Evolutionary conservation across 345 rosid species (phyloP), one percentile per base, ranked within the genome.

Genomic region (Pugionium dolabratum): DNA sequence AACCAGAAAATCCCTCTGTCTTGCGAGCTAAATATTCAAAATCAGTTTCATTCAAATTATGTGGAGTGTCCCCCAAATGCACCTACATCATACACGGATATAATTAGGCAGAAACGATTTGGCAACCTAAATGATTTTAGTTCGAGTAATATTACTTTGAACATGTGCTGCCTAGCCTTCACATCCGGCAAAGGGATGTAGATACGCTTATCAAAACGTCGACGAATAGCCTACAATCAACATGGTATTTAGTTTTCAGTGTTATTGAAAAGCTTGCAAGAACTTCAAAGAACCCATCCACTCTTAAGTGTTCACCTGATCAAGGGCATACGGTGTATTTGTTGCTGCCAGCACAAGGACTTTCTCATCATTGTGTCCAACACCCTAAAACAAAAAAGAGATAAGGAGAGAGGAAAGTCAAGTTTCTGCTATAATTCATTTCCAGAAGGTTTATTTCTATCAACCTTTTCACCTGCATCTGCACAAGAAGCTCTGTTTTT

Each of bases 261-360:
- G 37, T 60, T 41, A 9, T 31, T 64, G n/a, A 37, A 10, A 30
- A 29, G 32, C 45, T 57, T 35, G 55, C 63, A 35, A 52, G 8
- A 25, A 65, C 62, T 57, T 51, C 34, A 33, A 28, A 39, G 6
- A 59, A 53, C 64, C 40, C 9, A 66, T 28, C 32, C 27, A 57
- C 51, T 37, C 9, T 40, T 10, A 46, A 40, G 58, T 10, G 48
- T 51, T 74, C 44, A 82, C 97, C 86, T 88, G 97, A 86, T 91
- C 96, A 46, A 91, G 80, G 49, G 96, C 88, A 79, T 88, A 86
- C 0, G 97, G 97, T 44, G 96, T 86, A 74, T 91, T 88, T 57
- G 97, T 88, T 47, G 96, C 97, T 46, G 96, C 94, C 71, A 91
- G 94, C 74, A 91, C 85, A 72, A 91, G 97, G 73, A 91, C 97